These are phyloP conservation scores for Sporothrix luriei DNA, from an alignment of 2,329 filamentous ascomycete genomes.

Conservation along the genomic window DNA sequence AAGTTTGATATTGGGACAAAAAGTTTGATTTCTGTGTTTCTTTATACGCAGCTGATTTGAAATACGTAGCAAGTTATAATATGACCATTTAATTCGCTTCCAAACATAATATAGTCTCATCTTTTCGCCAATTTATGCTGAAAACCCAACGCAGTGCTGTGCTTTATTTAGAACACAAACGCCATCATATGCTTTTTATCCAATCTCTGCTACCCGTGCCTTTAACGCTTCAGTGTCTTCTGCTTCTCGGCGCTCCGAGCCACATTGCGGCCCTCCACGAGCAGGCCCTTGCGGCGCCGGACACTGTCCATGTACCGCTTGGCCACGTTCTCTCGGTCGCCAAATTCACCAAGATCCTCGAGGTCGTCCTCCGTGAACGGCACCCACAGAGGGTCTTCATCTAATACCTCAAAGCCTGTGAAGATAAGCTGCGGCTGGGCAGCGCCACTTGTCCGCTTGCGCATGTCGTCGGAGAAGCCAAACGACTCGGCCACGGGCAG, in stretches of 20 bases:
- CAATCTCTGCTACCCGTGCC: neutral
- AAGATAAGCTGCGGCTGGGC: conserved; percentile 94
- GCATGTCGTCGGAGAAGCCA: conserved; percentile 94
- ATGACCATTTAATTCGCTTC: no score
- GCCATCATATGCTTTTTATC: conserved; percentile 10
- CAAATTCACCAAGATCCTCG: conserved; percentile 92
- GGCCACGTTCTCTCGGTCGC: conserved; percentile 92
- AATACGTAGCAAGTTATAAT: no score
- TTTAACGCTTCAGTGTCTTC: conserved; percentile 65
- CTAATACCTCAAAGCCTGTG: conserved; percentile 85
- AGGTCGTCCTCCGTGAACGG: conserved; percentile 95
- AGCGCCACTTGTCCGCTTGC: conserved; percentile 87
- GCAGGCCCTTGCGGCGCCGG: conserved; percentile 79
- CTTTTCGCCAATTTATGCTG: neutral
- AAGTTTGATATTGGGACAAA: neutral
- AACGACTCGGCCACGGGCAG: conserved; percentile 94
- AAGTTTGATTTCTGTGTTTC: conserved; percentile 6
- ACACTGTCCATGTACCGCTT: conserved; percentile 95
- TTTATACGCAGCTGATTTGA: no score
- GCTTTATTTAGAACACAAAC: conserved; percentile 11
- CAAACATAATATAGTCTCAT: neutral
- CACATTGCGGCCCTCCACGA: conserved; percentile 75
- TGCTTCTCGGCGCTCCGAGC: conserved; percentile 92
- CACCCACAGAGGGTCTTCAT: conserved; percentile 97
- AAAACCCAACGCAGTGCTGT: neutral